Evolutionary conservation across 345 rosid genomes (phyloP), one percentile per base, ranked within the genome.

Genomic region (Euclidium syriacum): DNA sequence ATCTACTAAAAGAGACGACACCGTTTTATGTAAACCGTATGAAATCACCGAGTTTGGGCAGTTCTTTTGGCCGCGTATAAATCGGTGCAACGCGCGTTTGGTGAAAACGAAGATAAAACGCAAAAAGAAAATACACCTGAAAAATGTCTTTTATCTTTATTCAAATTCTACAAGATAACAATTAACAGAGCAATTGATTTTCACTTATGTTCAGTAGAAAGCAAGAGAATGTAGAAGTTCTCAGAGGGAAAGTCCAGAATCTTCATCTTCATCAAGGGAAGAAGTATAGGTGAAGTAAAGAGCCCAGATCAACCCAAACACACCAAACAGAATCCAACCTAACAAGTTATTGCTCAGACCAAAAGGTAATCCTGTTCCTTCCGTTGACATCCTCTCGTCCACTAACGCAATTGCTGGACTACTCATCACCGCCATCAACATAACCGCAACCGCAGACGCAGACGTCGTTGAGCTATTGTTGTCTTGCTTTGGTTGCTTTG

Each of bases 261-360:
- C 95, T n/a, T 85, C 97, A 47, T 85, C 95, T 0, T 90, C 95
- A 27, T 86, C 87, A n/a, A 51, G 60, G 10, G 71, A 16, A 20
- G 85, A 58, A 29, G 87, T 35, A 84, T 86, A 90, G 44, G 68
- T 15, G 12, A 70, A 50, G 79, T 84, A 90, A 65, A 90, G 56
- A 19, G 88, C 10, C 95, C 97, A 90, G 33, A 90, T 83, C 56
- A 90, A 71, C 50, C 77, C 86, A 32, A 86, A 90, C 19, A 90
- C 85, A 9, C 88, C 96, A 10, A 86, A 38, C 55, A 90, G 78
- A 67, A 90, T 81, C 97, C 97, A 90, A 9, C 74, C 95, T 22
- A 86, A 90, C 38, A 90, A 77, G 76, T 86, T 90, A 84, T 86
- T 90, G 84, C 97, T 90, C 64, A 90, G 63, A 5, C 97, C 91